Evolutionary conservation across 805 yeast species (phyloP).

Genomic region (Yamadazyma kitorensis): DNA sequence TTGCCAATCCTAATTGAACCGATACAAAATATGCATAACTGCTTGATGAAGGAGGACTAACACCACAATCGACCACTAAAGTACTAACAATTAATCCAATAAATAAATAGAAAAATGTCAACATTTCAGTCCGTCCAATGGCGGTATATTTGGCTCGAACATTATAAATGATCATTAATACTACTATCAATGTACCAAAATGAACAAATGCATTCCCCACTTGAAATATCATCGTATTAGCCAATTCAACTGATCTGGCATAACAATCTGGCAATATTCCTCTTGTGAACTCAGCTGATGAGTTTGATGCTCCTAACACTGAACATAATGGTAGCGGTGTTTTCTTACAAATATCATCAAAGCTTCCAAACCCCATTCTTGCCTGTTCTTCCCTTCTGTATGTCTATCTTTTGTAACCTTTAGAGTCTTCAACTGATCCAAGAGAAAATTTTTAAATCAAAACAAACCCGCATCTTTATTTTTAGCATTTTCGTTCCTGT

Average conservation of each 20-base stretch:
- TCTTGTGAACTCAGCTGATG: conserved; percentile 31
- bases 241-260: conserved; percentile 80
- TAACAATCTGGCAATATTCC: conserved; percentile 81
- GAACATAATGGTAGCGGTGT: conserved; percentile 81
- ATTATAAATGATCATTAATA: conserved; percentile 70
- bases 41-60: conserved; percentile 77
- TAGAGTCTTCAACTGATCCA: background rate
- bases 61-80: conserved; percentile 87
- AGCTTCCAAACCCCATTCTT: conserved; percentile 67
- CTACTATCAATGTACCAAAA: conserved; percentile 64
- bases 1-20: conserved; percentile 70
- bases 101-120: conserved; percentile 63
- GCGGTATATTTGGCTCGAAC: conserved; percentile 88
- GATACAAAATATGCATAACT: conserved; percentile 83
- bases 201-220: conserved; percentile 85
- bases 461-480: background rate
- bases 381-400: background rate
- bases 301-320: conserved; percentile 54
- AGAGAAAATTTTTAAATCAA: background rate
- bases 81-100: conserved; percentile 60
- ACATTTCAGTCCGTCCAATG: conserved; percentile 86
- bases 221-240: conserved; percentile 88
- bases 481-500: too few species aligned
- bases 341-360: conserved; percentile 56
- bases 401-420: background rate